Conservation (phyloP, 2,329 filamentous ascomycete species). For the Septoria linicola region DNA sequence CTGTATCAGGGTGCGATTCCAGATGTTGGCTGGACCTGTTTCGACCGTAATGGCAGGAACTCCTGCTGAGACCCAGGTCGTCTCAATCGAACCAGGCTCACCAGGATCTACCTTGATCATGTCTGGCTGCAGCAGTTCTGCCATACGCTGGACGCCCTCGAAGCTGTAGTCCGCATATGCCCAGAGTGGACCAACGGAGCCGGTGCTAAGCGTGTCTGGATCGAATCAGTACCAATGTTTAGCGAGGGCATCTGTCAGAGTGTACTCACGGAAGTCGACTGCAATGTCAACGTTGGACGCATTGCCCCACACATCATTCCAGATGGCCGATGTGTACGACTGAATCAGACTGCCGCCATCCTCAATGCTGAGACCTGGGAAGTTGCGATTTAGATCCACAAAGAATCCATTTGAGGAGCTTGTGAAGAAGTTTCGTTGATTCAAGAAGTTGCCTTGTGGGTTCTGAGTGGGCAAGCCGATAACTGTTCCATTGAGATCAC, state of each 20-base stretch:
- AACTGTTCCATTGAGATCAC: slow-evolving; percentile 33
- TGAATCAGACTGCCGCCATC: slow-evolving; percentile 24
- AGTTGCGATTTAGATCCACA: slow-evolving; percentile 58
- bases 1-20: slow-evolving; percentile 40
- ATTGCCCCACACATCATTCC: slow-evolving; percentile 43
- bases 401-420: slow-evolving; percentile 50
- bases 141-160: slow-evolving; percentile 41
- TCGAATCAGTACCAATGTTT: slow-evolving; percentile 1
- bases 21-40: slow-evolving; percentile 41
- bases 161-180: slow-evolving; percentile 42
- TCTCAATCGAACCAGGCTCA: slow-evolving; percentile 43
- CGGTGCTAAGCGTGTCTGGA: slow-evolving; percentile 39
- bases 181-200: slow-evolving; percentile 41
- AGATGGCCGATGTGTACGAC: slow-evolving; percentile 38
- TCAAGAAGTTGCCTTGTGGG: slow-evolving; percentile 42
- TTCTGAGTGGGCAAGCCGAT: slow-evolving; percentile 44
- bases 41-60: slow-evolving; percentile 43
- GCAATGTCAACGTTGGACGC: slow-evolving; percentile 42
- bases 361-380: slow-evolving; percentile 54
- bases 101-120: slow-evolving; percentile 43
- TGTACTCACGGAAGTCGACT: slow-evolving; percentile 36
- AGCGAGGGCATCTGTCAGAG: background rate
- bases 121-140: slow-evolving; percentile 42
- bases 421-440: slow-evolving; percentile 43
- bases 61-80: slow-evolving; percentile 39